Conservation (phyloP, 352 stramenopile genomes). For the Globisporangium orthogonon region DNA sequence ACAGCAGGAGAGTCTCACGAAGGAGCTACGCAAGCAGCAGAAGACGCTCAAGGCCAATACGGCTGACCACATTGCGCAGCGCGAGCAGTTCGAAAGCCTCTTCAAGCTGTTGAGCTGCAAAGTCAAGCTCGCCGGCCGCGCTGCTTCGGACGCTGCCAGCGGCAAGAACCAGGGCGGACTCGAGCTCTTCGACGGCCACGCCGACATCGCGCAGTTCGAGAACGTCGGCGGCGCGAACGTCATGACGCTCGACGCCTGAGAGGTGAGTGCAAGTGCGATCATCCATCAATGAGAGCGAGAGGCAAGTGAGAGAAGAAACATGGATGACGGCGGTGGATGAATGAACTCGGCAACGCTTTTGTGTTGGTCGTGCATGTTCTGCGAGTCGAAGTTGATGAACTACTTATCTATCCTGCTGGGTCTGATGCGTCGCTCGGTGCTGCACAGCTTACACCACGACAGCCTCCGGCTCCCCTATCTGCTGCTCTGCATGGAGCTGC, state of each 20-base stretch:
- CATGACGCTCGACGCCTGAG: conserved; percentile 71
- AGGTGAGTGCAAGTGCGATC: no score
- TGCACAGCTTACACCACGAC: conserved; percentile 9
- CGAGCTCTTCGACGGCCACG: conserved; percentile 54
- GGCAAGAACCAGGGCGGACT: conserved; percentile 13
- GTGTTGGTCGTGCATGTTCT: neutral
- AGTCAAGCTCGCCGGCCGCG: conserved; percentile 36
- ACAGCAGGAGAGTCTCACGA: conserved; percentile 87
- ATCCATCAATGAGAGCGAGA: neutral
- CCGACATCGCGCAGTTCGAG: conserved; percentile 72
- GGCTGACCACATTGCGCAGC: conserved; percentile 66
- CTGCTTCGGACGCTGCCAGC: conserved; percentile 9
- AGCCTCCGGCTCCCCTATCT: conserved; percentile 4
- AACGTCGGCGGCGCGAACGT: conserved; percentile 74
- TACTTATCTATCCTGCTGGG: neutral
- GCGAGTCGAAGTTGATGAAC: neutral
- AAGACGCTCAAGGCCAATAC: conserved; percentile 84
- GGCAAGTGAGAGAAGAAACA: neutral
- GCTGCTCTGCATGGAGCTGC: conserved; percentile 29
- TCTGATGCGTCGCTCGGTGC: no score
- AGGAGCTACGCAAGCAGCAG: conserved; percentile 89
- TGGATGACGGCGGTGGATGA: no score
- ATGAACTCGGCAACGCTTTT: no score
- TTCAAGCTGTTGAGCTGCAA: conserved; percentile 80
- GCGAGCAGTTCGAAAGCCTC: conserved; percentile 82